phyloP scores from a whole-genome alignment of 805 yeast genomes.

The Candida sakaeoensis region DNA sequence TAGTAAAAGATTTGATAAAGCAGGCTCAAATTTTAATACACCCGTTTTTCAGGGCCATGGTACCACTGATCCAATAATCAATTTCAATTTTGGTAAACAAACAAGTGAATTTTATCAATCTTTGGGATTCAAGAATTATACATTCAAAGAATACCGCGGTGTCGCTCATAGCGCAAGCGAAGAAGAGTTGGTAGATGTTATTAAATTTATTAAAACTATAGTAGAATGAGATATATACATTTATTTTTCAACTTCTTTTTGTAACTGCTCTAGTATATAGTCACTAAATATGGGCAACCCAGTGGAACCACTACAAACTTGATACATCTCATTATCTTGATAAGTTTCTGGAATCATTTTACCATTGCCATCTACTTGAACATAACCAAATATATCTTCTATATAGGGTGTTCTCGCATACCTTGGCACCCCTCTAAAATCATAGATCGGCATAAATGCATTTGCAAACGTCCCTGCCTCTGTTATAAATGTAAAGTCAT shows the following conservation, averaged over 20 bases:
- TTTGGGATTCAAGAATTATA: constrained; percentile 39
- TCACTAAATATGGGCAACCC: constrained; percentile 49
- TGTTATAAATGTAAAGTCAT: constrained; percentile 52
- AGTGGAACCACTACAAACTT: constrained; percentile 36
- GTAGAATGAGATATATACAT: constrained; percentile 5
- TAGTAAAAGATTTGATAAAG: constrained; percentile 14
- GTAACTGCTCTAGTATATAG: constrained; percentile 39
- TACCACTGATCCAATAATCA: constrained; percentile 64
- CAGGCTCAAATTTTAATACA: constrained; percentile 47
- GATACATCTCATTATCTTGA: constrained; percentile 57
- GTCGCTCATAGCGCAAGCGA: constrained; percentile 66
- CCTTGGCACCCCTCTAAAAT: constrained; percentile 60
- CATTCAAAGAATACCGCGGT: constrained; percentile 55
- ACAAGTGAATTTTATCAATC: constrained; percentile 44
- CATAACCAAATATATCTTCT: constrained; percentile 69
- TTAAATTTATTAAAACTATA: constrained; percentile 27
- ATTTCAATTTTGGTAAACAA: constrained; percentile 32
- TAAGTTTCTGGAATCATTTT: constrained; percentile 52
- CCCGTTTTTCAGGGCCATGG: constrained; percentile 93
- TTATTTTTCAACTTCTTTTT: constrained; percentile 21
- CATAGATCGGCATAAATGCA: constrained; percentile 66
- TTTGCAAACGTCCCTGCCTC: constrained; percentile 53
- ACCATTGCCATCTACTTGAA: constrained; percentile 53
- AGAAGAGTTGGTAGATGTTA: constrained; percentile 59
- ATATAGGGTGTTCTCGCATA: constrained; percentile 67